These are phyloP conservation scores for Flaveria sonorensis DNA, from an alignment of 129 eudicot species.

Conservation along the genomic window DNA sequence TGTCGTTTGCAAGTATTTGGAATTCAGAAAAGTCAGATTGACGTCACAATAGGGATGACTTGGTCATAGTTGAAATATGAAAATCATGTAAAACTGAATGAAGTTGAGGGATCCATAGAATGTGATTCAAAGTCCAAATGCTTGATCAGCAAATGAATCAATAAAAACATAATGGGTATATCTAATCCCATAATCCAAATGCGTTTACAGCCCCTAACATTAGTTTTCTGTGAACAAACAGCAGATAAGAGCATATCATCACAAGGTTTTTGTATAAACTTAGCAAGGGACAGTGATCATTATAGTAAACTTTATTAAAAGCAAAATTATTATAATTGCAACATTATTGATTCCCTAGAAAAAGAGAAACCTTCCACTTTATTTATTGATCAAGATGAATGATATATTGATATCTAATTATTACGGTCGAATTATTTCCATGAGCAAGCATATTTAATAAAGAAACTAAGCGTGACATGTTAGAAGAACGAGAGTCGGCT, in stretches of 20 bases:
- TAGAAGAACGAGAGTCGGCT: background rate
- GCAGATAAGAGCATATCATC: background rate
- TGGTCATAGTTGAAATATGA: background rate
- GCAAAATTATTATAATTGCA: background rate
- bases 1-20: background rate
- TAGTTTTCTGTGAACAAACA: background rate
- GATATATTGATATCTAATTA: conserved; percentile 4
- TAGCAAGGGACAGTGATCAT: background rate
- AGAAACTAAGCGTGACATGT: background rate
- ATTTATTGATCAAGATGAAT: conserved; percentile 7
- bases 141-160: background rate
- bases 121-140: background rate
- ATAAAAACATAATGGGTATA: background rate
- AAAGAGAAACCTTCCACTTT: background rate
- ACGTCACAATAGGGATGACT: background rate
- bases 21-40: background rate
- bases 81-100: background rate
- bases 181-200: background rate
- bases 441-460: background rate
- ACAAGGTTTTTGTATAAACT: background rate
- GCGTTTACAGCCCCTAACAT: background rate
- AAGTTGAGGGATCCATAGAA: no score
- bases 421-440: background rate
- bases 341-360: background rate
- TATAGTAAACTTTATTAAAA: background rate